phyloP scores from a whole-genome alignment of 176 grass and related monocot species.

The Hordeum vulgare region DNA sequence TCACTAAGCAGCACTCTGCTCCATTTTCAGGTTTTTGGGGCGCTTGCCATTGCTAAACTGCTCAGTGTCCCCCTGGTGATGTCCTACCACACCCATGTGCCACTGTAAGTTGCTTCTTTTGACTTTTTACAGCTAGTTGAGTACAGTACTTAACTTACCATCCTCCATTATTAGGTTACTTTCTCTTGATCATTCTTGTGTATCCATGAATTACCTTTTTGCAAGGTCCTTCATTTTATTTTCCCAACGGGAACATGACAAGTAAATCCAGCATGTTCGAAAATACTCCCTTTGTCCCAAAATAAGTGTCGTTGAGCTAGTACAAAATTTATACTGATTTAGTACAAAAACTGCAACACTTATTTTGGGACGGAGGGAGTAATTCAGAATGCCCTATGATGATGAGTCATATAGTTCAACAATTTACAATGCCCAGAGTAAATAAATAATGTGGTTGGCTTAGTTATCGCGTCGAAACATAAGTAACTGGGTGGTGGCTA shows the following conservation, averaged over 20 bases:
- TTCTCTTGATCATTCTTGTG: background rate
- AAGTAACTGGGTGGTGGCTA: background rate
- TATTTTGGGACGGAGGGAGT: no score
- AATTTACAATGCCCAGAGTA: background rate
- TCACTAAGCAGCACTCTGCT: background rate
- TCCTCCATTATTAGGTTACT: background rate
- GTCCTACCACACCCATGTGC: slow-evolving; percentile 97
- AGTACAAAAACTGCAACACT: no score
- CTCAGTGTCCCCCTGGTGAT: slow-evolving; percentile 76
- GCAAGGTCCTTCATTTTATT: background rate
- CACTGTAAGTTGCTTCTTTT: slow-evolving; percentile 42
- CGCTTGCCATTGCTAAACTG: slow-evolving; percentile 78
- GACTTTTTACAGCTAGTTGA: background rate
- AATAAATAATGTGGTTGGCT: background rate
- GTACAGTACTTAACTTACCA: background rate
- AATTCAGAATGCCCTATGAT: background rate
- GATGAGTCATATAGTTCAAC: background rate
- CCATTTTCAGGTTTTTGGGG: slow-evolving; percentile 77
- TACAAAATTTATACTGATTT: no score
- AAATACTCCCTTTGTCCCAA: no score
- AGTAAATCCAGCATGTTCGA: background rate
- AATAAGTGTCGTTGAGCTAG: no score
- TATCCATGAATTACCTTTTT: background rate
- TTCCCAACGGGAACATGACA: fast-evolving
- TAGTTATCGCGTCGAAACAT: background rate